Evolutionary conservation across 2,329 filamentous ascomycete species (phyloP), one percentile per base, ranked within the genome.

Genomic region (Aureobasidium sp.): DNA sequence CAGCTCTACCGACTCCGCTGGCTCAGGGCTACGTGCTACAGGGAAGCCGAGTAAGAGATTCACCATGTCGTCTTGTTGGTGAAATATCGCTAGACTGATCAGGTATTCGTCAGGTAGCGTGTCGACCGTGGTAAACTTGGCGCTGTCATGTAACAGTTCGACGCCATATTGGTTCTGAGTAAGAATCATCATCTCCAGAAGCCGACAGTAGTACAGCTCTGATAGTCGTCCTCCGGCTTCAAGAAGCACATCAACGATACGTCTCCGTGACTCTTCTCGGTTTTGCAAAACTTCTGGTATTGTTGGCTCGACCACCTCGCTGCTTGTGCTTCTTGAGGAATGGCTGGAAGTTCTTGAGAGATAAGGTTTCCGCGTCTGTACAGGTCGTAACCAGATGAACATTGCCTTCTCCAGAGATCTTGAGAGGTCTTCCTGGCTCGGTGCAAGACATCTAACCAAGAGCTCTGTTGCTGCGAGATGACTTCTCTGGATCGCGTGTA

Each of bases 121-220:
- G 2, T 60, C 45, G 25, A 51, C 34, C 22, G 11, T 41, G 22
- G 57, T 60, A 2, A 36, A 60, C 6, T 37, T 51, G 44, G 25
- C 34, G 15, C 20, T 39, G 5, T 60, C 36, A 6, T 49, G 31
- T 6, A 60, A 9, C 2, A 60, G 57, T 25, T 51, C 45, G 25
- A 51, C 34, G 8, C 57, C 31, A 42, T 45, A 60, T 14, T 25
- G 8, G 14, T 60, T 60, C 8, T 60, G 31, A 36, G 45, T 49
- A 17, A 60, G 45, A 17, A 60, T 60, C 45, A 42, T 60, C 57
- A 60, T 60, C 17, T 60, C 57, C 15, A 60, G 25, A n/a, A 60
- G 45, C 2, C 57, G 57, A 42, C 57, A 60, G 20, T 60, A 60
- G 20, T 60, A 60, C 12, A 49, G 25, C 17, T 60, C 57, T 12